Base-by-base conservation (phyloP, 306 rosid species). In the Cicer bijugum region DNA sequence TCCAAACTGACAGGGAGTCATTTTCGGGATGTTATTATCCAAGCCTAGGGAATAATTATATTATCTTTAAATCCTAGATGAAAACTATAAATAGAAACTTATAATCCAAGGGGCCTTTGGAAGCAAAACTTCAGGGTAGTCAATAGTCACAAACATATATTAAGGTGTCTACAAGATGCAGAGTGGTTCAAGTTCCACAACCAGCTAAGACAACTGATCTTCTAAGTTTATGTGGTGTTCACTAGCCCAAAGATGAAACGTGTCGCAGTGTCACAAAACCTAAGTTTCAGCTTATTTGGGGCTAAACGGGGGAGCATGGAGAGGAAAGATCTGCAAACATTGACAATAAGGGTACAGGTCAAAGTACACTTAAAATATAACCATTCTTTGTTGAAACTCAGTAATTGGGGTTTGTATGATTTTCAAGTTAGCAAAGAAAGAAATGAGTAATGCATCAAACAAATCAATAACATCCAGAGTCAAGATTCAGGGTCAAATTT, bases 401-500 rank as follows among this genome's bases (percentile, higher is more conserved):
- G 20, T 46, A 23, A 23, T 38, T 17, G 55, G 23, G 8, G 42
- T 33, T 57, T 59, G 8, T 45, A 44, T 50, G 59, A 37, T 51
- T 72, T 15, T 15, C 45, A 56, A 55, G 47, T 58, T 15, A 75
- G 63, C 28, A 42, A 35, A 12, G 28, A 57, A 56, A 28, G 12
- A 67, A 48, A 8, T 0, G 2, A 44, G 12, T 16, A 17, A 23
- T 10, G 12, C 53, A 51, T 16, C 68, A 62, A 14, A 59, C 37
- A 62, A 37, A 68, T 68, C 2, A 72, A 77, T 42, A 12, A 53
- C 53, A 40, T 39, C 44, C 35, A 66, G 42, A 77, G 39, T 42
- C 51, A 47, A 72, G 17, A 59, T 35, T 19, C 28, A 48, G 3
- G 9, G 23, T 16, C 23, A 56, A 50, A 46, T 67, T 59, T 19